Conservation (phyloP, 2,329 filamentous ascomycete genomes). For the Beauveria rudraprayagi region DNA sequence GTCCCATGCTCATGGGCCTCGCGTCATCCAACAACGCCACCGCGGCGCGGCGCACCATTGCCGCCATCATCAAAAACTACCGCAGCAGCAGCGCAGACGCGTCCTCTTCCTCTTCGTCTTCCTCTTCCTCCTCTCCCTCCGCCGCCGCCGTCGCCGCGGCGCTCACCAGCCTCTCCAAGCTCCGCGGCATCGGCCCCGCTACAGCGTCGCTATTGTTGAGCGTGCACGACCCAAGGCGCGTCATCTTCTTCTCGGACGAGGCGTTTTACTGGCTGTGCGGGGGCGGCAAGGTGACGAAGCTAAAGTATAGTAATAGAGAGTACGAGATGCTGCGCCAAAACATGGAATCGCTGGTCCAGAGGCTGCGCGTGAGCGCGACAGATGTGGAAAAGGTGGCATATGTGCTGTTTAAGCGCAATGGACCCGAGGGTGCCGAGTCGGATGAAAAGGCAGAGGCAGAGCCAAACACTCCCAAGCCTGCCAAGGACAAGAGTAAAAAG, state of each 20-base stretch:
- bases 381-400: slow-evolving; percentile 66
- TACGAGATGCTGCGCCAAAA: slow-evolving; percentile 47
- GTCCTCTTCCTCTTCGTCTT: not conserved
- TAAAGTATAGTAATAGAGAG: slow-evolving; percentile 65
- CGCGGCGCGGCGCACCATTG: slow-evolving; percentile 39
- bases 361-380: slow-evolving; percentile 47
- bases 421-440: not conserved
- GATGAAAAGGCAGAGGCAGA: not conserved
- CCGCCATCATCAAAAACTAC: slow-evolving; percentile 43
- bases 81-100: slow-evolving; percentile 17
- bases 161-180: slow-evolving; percentile 45
- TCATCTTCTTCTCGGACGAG: slow-evolving; percentile 77
- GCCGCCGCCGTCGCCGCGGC: slow-evolving; percentile 33
- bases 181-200: slow-evolving; percentile 73
- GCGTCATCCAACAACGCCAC: slow-evolving; percentile 52
- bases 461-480: not conserved
- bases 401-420: slow-evolving; percentile 47
- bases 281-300: slow-evolving; percentile 22
- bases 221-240: slow-evolving; percentile 48
- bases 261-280: slow-evolving; percentile 64
- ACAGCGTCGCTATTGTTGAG: slow-evolving; percentile 69
- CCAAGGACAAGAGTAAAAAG: not conserved
- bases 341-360: slow-evolving; percentile 34
- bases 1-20: slow-evolving; percentile 52
- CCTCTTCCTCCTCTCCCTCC: not conserved